Base-by-base conservation (phyloP, 2,329 filamentous ascomycete species). In the Colletotrichum viniferum region DNA sequence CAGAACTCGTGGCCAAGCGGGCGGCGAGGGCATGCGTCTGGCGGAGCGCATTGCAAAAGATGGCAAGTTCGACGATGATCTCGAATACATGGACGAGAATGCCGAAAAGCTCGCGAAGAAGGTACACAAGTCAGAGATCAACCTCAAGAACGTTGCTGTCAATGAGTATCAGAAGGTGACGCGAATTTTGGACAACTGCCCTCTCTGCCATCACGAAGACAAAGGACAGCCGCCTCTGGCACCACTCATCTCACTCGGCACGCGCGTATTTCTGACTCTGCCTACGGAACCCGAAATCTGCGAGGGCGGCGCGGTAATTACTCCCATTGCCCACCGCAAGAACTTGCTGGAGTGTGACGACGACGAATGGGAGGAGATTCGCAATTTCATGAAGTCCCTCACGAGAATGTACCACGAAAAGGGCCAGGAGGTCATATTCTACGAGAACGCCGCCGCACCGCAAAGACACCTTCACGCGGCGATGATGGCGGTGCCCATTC, bases 261-360 rank as follows among this genome's bases (percentile, higher is more conserved):
- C 96, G 2, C 90, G 96, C 66, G 94, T 94, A 16, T 99, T 94
- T 83, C 88, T 99, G 61, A 98, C 97, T 0, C 89, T 99, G 3
- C 93, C 96, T 12, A 97, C 97, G 0, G 93, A 96, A 79, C 97
- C 97, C 0, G 96, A 98, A 81, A 87, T 99, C 58, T 94, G 91
- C 78, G 90, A 94, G 65, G 95, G 95, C 61, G 94, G 96, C 64
- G 95, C 96, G 8, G 93, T 97, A 73, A 97, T 99, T 77, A 95
- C 96, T 4, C 97, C 97, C 7, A 92, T 97, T 26, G 92, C 96
- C 79, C 97, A 99, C 83, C 93, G 93, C 68, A 92, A 89, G 28
- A 99, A 98, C 83, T 91, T 99, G 0, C 88, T 99, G n/a, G 96
- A 98, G 84, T 99, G 97, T 84, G 96, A 98, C 84, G 96, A 99